Evolutionary conservation across 2,329 filamentous ascomycete genomes (phyloP).

Genomic region (Alternaria incomplexa): DNA sequence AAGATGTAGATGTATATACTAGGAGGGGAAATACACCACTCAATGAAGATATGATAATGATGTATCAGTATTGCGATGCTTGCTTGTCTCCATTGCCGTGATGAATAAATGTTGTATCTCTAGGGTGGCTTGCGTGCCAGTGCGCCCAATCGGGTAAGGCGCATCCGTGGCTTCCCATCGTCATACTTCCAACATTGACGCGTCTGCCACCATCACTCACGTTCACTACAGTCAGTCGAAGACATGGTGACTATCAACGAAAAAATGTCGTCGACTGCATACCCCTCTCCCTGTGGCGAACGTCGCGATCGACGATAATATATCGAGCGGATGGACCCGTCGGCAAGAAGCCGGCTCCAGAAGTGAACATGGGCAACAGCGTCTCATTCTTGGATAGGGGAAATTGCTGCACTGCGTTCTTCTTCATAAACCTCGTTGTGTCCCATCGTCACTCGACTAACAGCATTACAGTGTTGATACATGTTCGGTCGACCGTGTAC

Average conservation of each 20-base stretch:
- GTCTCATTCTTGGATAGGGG: neutral
- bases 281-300: neutral
- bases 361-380: neutral
- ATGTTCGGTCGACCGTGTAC: neutral
- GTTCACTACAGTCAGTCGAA: neutral
- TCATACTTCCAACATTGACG: neutral
- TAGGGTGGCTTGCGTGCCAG: neutral
- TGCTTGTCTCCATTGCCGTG: neutral
- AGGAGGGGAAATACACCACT: neutral
- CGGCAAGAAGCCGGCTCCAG: neutral
- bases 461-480: neutral
- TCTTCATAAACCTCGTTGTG: neutral
- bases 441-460: neutral
- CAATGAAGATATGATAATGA: neutral
- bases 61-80: neutral
- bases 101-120: neutral
- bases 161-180: neutral
- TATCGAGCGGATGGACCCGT: neutral
- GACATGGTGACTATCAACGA: neutral
- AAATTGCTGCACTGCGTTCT: neutral
- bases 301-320: neutral
- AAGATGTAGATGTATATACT: slow-evolving; percentile 32
- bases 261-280: neutral
- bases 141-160: neutral
- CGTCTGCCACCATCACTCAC: neutral